Evolutionary conservation across 768 basidiomycete genomes (phyloP).

Genomic region (Mycena floridula): DNA sequence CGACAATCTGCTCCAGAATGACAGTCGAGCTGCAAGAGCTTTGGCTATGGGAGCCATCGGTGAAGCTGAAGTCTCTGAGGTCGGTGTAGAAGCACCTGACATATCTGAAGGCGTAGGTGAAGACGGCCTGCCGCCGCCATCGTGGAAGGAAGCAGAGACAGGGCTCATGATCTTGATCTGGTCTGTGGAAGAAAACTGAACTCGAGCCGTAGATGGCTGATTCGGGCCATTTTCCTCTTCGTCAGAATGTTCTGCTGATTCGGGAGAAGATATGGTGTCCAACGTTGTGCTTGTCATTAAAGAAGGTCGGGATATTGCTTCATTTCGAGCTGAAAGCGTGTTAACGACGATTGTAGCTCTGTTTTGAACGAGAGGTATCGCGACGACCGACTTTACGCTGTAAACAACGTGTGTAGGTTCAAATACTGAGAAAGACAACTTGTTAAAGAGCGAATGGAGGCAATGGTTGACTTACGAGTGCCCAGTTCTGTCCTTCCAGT

Average conservation of each 20-base stretch:
- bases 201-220: constrained; percentile 25
- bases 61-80: constrained; percentile 39
- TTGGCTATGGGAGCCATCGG: constrained; percentile 49
- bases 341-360: constrained; percentile 51
- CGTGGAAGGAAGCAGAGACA: constrained; percentile 1
- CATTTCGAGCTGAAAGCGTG: constrained; percentile 46
- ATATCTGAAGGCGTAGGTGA: constrained; percentile 34
- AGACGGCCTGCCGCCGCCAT: constrained; percentile 4
- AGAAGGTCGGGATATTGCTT: constrained; percentile 38
- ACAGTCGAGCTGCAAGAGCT: constrained; percentile 57
- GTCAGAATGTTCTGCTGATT: constrained; percentile 4
- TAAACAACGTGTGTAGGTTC: constrained; percentile 58
- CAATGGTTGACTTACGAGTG: constrained; percentile 44
- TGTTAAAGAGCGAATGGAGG: background rate
- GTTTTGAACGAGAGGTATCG: constrained; percentile 66
- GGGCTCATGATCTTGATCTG: constrained; percentile 35
- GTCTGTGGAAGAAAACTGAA: constrained; percentile 47
- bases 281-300: constrained; percentile 23
- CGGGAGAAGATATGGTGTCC: constrained; percentile 14
- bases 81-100: constrained; percentile 51
- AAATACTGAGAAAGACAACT: constrained; percentile 42
- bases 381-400: constrained; percentile 58
- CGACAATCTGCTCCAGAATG: constrained; percentile 68
- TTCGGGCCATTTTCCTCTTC: constrained; percentile 12
- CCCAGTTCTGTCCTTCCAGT: constrained; percentile 59